Conservation (phyloP, 768 basidiomycete genomes). For the Collybia nuda region DNA sequence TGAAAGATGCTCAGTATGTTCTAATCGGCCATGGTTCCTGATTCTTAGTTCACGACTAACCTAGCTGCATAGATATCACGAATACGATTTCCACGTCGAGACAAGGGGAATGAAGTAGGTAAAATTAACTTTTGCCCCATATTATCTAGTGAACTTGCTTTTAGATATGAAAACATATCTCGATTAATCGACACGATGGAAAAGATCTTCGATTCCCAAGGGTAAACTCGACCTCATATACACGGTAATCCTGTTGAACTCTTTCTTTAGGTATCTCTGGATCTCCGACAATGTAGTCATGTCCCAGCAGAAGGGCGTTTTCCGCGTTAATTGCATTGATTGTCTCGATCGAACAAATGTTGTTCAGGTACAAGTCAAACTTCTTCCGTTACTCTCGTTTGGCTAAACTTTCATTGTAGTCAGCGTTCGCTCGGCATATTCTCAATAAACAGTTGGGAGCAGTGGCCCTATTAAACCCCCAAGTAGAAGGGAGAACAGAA, state of each 20-base stretch:
- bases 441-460: slow-evolving; percentile 74
- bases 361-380: slow-evolving; percentile 58
- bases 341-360: slow-evolving; percentile 95
- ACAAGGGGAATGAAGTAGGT: slow-evolving; percentile 92
- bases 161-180: slow-evolving; percentile 87
- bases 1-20: slow-evolving; percentile 57
- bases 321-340: slow-evolving; percentile 93
- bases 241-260: too few species aligned
- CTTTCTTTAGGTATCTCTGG: slow-evolving; percentile 69
- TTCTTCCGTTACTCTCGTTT: background rate
- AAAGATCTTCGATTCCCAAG: slow-evolving; percentile 76
- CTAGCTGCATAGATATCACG: slow-evolving; percentile 54
- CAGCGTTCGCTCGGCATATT: slow-evolving; percentile 86
- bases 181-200: slow-evolving; percentile 73
- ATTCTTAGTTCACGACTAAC: background rate
- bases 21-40: background rate
- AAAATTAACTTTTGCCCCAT: background rate
- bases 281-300: slow-evolving; percentile 67
- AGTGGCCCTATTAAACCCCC: slow-evolving; percentile 62
- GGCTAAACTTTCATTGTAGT: slow-evolving; percentile 41
- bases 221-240: slow-evolving; percentile 35
- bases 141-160: slow-evolving; percentile 1
- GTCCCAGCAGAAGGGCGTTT: slow-evolving; percentile 83
- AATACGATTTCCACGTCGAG: slow-evolving; percentile 93
- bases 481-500: slow-evolving; percentile 51